phyloP scores from a whole-genome alignment of 2,329 filamentous ascomycete species.

The Neonectria hederae region DNA sequence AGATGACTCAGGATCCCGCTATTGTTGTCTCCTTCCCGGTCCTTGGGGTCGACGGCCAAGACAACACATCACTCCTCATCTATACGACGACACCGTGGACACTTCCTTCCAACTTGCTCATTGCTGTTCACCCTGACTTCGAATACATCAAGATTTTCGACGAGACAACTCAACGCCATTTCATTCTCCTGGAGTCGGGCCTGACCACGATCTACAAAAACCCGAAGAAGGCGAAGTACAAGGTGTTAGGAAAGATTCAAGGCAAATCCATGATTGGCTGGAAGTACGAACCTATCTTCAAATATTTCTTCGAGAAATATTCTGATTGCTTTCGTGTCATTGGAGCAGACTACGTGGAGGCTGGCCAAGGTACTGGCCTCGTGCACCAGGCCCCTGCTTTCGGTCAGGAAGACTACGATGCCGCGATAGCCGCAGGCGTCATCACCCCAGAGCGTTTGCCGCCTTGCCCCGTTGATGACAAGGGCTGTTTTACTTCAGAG shows the following conservation, averaged over 20 bases:
- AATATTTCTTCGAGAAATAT: constrained; percentile 77
- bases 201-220: constrained; percentile 79
- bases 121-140: constrained; percentile 79
- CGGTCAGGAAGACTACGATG: constrained; percentile 80
- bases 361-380: constrained; percentile 77
- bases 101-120: constrained; percentile 77
- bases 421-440: constrained; percentile 70
- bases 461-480: constrained; percentile 76
- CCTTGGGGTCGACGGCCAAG: constrained; percentile 66
- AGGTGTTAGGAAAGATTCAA: constrained; percentile 63
- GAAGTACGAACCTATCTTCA: constrained; percentile 77
- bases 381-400: constrained; percentile 80
- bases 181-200: constrained; percentile 73
- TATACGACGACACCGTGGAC: constrained; percentile 83
- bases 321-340: constrained; percentile 73
- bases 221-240: constrained; percentile 79
- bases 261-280: constrained; percentile 66
- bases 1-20: constrained; percentile 78
- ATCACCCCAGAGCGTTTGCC: constrained; percentile 70
- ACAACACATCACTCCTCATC: constrained; percentile 65
- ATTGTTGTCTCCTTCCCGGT: constrained; percentile 77
- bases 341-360: constrained; percentile 75
- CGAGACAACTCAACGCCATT: constrained; percentile 71
- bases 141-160: constrained; percentile 81
- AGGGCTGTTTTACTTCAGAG: constrained; percentile 40